Percentiles rank a stretch among this genome's conserved stretches.
These are phyloP conservation scores for Pyricularia grisea DNA, from an alignment of 2,329 filamentous ascomycete species.

Conservation along the genomic window DNA sequence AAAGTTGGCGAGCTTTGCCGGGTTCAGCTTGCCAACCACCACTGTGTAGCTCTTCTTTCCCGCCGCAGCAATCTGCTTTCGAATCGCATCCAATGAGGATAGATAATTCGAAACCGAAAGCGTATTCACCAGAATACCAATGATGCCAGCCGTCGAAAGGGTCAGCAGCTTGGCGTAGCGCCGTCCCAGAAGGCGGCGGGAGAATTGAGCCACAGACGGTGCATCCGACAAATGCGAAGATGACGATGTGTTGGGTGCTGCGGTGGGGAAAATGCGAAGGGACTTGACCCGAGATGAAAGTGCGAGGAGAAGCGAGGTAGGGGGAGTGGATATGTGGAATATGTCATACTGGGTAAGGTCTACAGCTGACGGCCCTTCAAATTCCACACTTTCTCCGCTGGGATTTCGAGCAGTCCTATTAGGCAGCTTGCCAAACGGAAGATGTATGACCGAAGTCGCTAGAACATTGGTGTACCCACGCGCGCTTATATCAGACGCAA, in stretches of 20 bases:
- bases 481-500: slow-evolving; percentile 45
- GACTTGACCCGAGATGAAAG: slow-evolving; percentile 73
- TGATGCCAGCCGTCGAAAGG: slow-evolving; percentile 70
- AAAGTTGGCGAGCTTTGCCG: slow-evolving; percentile 94
- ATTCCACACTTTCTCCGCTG: slow-evolving; percentile 19
- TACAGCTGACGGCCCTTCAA: slow-evolving; percentile 27
- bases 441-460: slow-evolving; percentile 62
- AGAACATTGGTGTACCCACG: slow-evolving; percentile 63
- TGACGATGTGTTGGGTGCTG: neutral
- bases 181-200: slow-evolving; percentile 57
- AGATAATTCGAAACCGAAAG: slow-evolving; percentile 88
- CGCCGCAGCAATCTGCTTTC: slow-evolving; percentile 60
- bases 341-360: slow-evolving; percentile 59
- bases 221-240: slow-evolving; percentile 12
- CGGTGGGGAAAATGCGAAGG: slow-evolving; percentile 64
- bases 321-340: slow-evolving; percentile 74
- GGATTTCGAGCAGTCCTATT: slow-evolving; percentile 58
- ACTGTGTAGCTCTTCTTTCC: slow-evolving; percentile 96
- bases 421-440: slow-evolving; percentile 72
- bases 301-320: slow-evolving; percentile 74
- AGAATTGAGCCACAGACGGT: slow-evolving; percentile 37
- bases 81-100: slow-evolving; percentile 65
- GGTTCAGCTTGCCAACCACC: slow-evolving; percentile 92
- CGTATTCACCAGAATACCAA: slow-evolving; percentile 94
- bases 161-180: slow-evolving; percentile 81